Base-by-base conservation (phyloP, 352 stramenopile genomes). In the Elongisporangium anandrum region DNA sequence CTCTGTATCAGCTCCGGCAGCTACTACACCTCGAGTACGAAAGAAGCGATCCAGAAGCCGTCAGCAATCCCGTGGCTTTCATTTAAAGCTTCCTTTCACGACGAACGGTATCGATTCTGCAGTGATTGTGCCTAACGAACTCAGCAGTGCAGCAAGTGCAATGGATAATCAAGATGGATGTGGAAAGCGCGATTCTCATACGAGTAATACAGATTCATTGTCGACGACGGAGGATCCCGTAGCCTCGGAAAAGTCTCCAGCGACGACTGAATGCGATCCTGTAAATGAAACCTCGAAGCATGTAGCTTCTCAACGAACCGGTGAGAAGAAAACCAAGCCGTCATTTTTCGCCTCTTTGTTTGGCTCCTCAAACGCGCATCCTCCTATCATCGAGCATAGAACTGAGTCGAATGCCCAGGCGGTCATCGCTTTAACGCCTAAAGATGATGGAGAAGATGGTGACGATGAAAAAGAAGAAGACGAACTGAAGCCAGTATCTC, bases 401-500 rank as follows among this genome's bases (percentile, higher is more conserved):
- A 41, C 29, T 15, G 29, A 41, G 29, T 41, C 29, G 9, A 41
- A 41, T 41, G 29, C 29, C 1, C 29, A 41, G 29, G 29, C 29
- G 6, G 29, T 41, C 9, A 41, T 41, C 29, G 29, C 29, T 15
- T 41, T 41, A 13, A 41, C 22, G 24, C 17, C 29, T 45, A 54
- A 22, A 41, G 26, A 47, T 50, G 60, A 80, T 24, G 75, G 77
- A 26, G 65, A 87, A 54, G 68, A 79, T 50, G 70, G 76, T 9
- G 69, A 81, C 55, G 71, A 80, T 52, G 69, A 88, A 55, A 82
- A 75, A 63, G 66, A 74, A 51, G 61, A 41, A 20, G 54, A 57
- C 17, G 47, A 29, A 22, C 26, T 39, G n/a, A 67, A 63, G 58
- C 15, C n/a, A 41, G 29, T 41, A 15, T 41, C 29, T 2, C 29